Evolutionary conservation across 371 early-diverging fungal genomes (phyloP).

Genomic region (Mortierella sp.): DNA sequence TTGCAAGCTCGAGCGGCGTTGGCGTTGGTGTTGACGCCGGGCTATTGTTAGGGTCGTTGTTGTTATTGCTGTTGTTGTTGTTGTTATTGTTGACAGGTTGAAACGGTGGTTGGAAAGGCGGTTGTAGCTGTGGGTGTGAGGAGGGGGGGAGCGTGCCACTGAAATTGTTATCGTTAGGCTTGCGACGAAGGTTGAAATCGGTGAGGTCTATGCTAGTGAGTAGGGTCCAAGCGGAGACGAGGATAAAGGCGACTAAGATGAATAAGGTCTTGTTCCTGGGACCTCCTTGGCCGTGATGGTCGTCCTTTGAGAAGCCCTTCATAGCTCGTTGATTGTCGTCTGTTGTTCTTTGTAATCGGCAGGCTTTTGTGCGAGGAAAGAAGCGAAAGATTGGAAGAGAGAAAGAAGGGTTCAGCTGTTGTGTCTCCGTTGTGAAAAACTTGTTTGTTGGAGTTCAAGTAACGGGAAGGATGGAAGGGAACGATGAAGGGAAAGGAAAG

Average conservation of each 20-base stretch:
- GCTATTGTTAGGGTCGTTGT: background rate
- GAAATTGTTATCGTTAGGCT: background rate
- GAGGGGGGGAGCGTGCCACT: background rate
- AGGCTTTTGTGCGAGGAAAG: background rate
- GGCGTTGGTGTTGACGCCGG: no score
- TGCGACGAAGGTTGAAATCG: background rate
- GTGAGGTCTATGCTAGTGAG: slow-evolving; percentile 19
- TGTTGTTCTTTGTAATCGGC: background rate
- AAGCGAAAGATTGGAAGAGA: background rate
- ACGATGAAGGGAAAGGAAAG: background rate
- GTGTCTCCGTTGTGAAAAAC: background rate
- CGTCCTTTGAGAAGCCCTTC: background rate
- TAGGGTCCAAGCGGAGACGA: slow-evolving; percentile 27
- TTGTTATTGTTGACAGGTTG: slow-evolving; percentile 7
- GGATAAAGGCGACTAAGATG: slow-evolving; percentile 18
- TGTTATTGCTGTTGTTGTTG: background rate
- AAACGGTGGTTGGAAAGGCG: background rate
- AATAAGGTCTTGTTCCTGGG: slow-evolving; percentile 3
- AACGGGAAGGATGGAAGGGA: background rate
- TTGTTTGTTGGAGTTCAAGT: background rate
- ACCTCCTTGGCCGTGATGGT: background rate
- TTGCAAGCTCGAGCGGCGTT: slow-evolving; percentile 1
- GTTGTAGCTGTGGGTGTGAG: background rate
- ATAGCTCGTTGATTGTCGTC: background rate
- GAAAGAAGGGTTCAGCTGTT: background rate